Evolutionary conservation across 768 basidiomycete species (phyloP).

Genomic region (Leccinum aurantiacum): DNA sequence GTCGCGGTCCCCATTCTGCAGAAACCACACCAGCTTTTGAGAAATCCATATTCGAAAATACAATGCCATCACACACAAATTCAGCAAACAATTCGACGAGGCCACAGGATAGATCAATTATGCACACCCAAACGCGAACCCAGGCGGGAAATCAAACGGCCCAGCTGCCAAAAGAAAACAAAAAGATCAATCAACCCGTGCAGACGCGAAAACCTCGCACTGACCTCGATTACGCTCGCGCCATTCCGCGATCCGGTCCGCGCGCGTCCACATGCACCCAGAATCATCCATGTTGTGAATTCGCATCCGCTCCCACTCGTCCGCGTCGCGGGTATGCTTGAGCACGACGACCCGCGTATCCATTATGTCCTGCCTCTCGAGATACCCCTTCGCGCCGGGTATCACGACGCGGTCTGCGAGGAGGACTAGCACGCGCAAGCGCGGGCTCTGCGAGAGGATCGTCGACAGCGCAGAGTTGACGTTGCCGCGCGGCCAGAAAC

Average conservation of each 20-base stretch:
- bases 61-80: neutral
- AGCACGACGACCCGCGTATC: slow-evolving; percentile 19
- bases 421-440: slow-evolving; percentile 12
- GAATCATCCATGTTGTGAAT: neutral
- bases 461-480: slow-evolving; percentile 4
- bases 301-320: neutral
- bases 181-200: neutral
- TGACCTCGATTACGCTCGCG: slow-evolving; percentile 8
- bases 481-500: slow-evolving; percentile 17
- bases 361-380: slow-evolving; percentile 10
- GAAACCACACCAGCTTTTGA: neutral
- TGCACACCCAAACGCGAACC: neutral
- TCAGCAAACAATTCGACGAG: neutral
- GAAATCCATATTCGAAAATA: neutral
- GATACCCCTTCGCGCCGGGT: slow-evolving; percentile 1
- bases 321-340: slow-evolving; percentile 9
- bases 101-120: neutral
- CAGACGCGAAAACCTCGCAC: neutral
- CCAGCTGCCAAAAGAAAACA: slow-evolving; percentile 1
- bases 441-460: slow-evolving; percentile 5
- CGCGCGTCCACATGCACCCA: neutral
- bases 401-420: slow-evolving; percentile 10
- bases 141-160: slow-evolving; percentile 13
- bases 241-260: slow-evolving; percentile 13
- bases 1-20: neutral